phyloP scores from a whole-genome alignment of 192 early-diverging fungal species.

The Phlyctochytrium planicorne region DNA sequence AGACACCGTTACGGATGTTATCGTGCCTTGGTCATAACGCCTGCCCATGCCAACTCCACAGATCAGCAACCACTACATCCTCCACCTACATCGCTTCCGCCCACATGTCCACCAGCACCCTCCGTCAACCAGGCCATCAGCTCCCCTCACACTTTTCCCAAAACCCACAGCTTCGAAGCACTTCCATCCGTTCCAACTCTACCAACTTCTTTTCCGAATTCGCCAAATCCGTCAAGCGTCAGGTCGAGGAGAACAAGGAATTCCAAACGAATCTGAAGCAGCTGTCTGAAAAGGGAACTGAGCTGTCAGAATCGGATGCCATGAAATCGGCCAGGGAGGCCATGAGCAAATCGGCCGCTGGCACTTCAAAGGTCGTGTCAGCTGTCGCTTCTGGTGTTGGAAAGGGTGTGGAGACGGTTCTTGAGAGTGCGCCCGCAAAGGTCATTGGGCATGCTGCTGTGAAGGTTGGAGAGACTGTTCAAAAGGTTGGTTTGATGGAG shows the following conservation, averaged over 20 bases:
- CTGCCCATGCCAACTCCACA: too few species aligned
- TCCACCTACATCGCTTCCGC: too few species aligned
- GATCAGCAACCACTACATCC: too few species aligned
- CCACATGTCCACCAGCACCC: too few species aligned
- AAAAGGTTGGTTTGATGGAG: conserved; percentile 29
- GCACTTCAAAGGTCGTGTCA: conserved; percentile 54
- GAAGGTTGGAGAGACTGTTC: conserved; percentile 33
- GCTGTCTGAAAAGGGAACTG: conserved; percentile 76
- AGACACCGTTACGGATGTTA: too few species aligned
- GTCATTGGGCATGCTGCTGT: conserved; percentile 68
- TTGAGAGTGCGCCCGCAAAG: conserved; percentile 67
- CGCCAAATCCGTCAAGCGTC: conserved; percentile 84
- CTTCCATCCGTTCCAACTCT: too few species aligned
- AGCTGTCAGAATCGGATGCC: conserved; percentile 82
- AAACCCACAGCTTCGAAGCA: too few species aligned
- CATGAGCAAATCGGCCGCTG: conserved; percentile 29
- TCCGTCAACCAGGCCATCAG: too few species aligned
- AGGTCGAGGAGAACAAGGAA: conserved; percentile 94
- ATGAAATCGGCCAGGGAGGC: conserved; percentile 80
- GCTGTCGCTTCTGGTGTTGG: conserved; percentile 68
- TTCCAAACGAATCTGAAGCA: conserved; percentile 89
- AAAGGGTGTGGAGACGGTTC: conserved; percentile 41
- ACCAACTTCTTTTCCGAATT: conserved; percentile 73
- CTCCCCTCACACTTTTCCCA: too few species aligned
- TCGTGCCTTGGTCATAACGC: too few species aligned